These are phyloP conservation scores for Erythrobasidium hasegawianum DNA, from an alignment of 1,284 basidiomycete genomes.

Conservation along the genomic window DNA sequence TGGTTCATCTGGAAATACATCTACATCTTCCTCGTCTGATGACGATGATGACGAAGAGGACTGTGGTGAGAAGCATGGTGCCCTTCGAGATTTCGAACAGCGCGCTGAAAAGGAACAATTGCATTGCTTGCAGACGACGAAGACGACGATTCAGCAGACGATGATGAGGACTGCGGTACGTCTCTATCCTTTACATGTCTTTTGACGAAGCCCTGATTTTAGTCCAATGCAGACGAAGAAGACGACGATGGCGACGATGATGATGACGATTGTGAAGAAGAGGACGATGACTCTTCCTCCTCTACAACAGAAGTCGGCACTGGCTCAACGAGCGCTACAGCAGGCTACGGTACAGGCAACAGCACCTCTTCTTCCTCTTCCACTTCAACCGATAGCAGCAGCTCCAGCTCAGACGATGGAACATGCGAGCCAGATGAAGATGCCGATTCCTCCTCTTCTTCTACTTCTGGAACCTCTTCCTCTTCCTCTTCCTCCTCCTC, in stretches of 20 bases:
- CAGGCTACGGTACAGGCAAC: constrained; percentile 2
- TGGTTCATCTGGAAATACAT: background rate
- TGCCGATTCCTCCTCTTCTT: constrained; percentile 6
- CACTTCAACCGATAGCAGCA: too few relatives aligned
- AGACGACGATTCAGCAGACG: too few relatives aligned
- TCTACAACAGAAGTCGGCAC: constrained; percentile 4
- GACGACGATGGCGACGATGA: constrained; percentile 9
- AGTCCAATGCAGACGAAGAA: constrained; percentile 3
- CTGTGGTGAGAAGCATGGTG: constrained; percentile 8
- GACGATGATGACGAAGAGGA: constrained; percentile 29
- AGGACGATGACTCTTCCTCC: constrained; percentile 10
- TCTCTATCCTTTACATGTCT: background rate
- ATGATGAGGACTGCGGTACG: constrained; percentile 3
- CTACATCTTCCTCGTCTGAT: background rate
- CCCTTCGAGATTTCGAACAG: too few relatives aligned
- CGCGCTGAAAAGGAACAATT: too few relatives aligned
- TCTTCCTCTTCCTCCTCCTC: background rate
- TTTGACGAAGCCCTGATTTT: too few relatives aligned
- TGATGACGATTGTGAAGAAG: constrained; percentile 22
- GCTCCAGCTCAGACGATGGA: background rate
- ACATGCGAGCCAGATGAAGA: constrained; percentile 1
- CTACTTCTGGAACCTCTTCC: too few relatives aligned
- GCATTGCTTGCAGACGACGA: too few relatives aligned
- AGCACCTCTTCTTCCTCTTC: too few relatives aligned
- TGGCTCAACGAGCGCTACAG: constrained; percentile 10